Percentiles rank a stretch among this genome's conserved stretches.
Evolutionary conservation across 2,329 filamentous ascomycete genomes (phyloP).

Genomic region (Fusarium equiseti): DNA sequence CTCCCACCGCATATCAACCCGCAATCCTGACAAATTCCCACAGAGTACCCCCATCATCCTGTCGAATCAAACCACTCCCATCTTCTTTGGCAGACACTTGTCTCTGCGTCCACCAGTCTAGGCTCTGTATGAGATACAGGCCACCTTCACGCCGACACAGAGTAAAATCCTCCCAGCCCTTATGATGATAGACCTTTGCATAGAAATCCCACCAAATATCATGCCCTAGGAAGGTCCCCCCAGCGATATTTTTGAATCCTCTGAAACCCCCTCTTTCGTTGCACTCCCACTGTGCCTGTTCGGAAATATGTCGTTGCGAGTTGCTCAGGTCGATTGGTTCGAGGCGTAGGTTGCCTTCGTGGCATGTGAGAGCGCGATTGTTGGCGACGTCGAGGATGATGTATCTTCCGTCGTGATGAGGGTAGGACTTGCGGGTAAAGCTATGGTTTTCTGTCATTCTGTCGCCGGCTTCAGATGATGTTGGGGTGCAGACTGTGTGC

Average conservation of each 20-base stretch:
- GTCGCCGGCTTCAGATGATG: not conserved
- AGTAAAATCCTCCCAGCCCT: slow-evolving; percentile 1
- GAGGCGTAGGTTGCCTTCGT: not conserved
- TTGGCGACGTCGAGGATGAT: not conserved
- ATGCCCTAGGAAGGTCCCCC: not conserved
- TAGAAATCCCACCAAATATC: not conserved
- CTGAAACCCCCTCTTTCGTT: not conserved
- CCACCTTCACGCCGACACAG: not conserved
- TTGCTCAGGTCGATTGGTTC: not conserved
- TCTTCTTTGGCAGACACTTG: not conserved
- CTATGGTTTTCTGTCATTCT: too few species aligned
- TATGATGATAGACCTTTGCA: not conserved
- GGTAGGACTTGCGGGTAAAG: not conserved
- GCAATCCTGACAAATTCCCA: slow-evolving; percentile 5
- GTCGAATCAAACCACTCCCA: not conserved
- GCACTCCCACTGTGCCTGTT: not conserved
- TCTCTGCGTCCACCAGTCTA: slow-evolving; percentile 6
- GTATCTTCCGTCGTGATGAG: not conserved
- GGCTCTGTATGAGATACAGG: not conserved
- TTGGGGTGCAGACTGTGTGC: not conserved
- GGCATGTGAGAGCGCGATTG: not conserved
- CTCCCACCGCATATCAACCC: fast-evolving
- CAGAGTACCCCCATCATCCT: not conserved
- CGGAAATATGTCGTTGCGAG: not conserved
- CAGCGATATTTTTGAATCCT: not conserved